phyloP scores from a whole-genome alignment of 2,329 filamentous ascomycete species.

The Colletotrichum sp. region DNA sequence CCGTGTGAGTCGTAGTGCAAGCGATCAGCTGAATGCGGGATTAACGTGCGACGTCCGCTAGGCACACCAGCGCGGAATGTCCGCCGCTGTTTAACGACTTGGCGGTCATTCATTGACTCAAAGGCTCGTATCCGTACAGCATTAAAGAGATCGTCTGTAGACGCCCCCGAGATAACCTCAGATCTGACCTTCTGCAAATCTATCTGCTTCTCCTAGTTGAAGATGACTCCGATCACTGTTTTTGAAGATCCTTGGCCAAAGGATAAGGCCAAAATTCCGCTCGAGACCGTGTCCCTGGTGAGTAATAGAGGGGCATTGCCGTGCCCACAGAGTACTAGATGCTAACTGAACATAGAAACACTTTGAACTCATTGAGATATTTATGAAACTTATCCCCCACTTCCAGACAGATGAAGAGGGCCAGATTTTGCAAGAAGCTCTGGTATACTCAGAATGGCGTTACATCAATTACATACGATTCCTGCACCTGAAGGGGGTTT shows the following conservation, averaged over 20 bases:
- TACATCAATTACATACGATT: slow-evolving; percentile 24
- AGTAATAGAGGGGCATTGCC: background rate
- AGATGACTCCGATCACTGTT: background rate
- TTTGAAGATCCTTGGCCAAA: slow-evolving; percentile 7
- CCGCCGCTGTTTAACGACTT: background rate
- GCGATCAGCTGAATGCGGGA: background rate
- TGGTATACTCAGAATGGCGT: slow-evolving; percentile 24
- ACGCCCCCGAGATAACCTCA: background rate
- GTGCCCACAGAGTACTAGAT: background rate
- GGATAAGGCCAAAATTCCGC: background rate
- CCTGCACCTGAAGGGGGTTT: slow-evolving; percentile 1
- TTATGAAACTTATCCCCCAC: slow-evolving; percentile 18
- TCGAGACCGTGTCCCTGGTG: background rate
- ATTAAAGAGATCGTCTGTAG: background rate
- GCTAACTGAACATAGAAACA: slow-evolving; percentile 5
- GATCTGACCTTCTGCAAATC: background rate
- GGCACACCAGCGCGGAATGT: background rate
- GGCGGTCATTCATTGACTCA: background rate
- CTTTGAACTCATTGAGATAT: slow-evolving; percentile 15
- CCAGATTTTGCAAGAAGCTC: slow-evolving; percentile 8
- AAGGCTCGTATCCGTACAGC: background rate
- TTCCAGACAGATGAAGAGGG: slow-evolving; percentile 8
- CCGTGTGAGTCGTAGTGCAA: background rate
- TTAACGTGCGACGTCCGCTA: background rate
- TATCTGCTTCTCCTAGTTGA: background rate